phyloP scores from a whole-genome alignment of 208 protist species.

The Acanthamoeba healyi region DNA sequence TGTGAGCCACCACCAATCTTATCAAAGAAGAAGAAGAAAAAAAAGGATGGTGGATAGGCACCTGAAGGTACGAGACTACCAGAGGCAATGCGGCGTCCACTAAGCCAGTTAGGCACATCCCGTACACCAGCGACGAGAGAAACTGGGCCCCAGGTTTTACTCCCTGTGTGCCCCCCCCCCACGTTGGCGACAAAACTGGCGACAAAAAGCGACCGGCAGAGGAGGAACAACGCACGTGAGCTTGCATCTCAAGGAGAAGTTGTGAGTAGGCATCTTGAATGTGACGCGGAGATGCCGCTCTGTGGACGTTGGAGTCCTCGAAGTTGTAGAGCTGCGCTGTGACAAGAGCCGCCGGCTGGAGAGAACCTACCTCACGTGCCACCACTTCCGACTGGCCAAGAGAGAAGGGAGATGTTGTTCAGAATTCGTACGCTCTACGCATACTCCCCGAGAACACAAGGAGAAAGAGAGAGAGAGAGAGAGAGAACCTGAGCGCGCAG shows the following conservation, averaged over 20 bases:
- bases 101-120: neutral
- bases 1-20: too few relatives aligned
- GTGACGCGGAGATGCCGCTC: neutral
- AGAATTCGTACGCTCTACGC: too few relatives aligned
- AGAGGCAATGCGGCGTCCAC: neutral
- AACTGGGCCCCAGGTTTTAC: neutral
- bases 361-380: neutral
- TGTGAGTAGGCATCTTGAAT: slow-evolving; percentile 8
- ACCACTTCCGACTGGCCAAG: slow-evolving; percentile 1
- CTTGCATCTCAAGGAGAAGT: neutral
- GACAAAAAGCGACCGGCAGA: too few relatives aligned
- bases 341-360: neutral
- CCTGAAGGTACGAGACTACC: neutral
- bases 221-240: neutral
- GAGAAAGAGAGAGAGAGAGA: neutral
- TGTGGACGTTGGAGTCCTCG: neutral
- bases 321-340: neutral
- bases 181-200: neutral
- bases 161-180: neutral
- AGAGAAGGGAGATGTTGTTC: neutral
- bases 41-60: neutral
- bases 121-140: neutral
- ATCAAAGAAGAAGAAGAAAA: neutral
- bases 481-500: neutral
- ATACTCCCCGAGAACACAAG: too few relatives aligned